Percentiles rank a stretch among this genome's conserved stretches.
Conservation (phyloP, 2,329 filamentous ascomycete genomes). For the Pseudopyricularia cyperi region DNA sequence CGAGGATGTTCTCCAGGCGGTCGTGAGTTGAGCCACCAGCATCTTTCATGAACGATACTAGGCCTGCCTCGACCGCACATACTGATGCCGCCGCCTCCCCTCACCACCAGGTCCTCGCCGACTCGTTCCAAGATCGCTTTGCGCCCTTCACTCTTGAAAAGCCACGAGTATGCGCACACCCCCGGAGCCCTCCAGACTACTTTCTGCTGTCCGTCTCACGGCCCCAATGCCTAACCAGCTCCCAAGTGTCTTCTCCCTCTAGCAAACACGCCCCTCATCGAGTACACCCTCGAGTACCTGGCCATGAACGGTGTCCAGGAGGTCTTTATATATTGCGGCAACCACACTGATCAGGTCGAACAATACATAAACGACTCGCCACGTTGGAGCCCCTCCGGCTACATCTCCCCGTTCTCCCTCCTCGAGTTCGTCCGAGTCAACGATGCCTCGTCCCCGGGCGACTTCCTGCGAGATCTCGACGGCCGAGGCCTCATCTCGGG, state of each 20-base stretch:
- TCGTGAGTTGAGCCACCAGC: slow-evolving; percentile 27
- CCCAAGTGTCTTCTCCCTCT: slow-evolving; percentile 77
- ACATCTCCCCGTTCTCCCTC: slow-evolving; percentile 55
- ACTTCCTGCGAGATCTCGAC: slow-evolving; percentile 90
- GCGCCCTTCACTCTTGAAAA: slow-evolving; percentile 78
- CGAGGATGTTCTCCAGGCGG: slow-evolving; percentile 45
- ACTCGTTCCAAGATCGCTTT: slow-evolving; percentile 90
- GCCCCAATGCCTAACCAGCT: slow-evolving; percentile 6
- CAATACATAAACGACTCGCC: slow-evolving; percentile 68
- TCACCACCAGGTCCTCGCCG: slow-evolving; percentile 60
- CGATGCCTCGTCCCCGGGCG: slow-evolving; percentile 75
- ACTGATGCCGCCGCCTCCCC: slow-evolving; percentile 8
- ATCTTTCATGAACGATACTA: slow-evolving; percentile 5
- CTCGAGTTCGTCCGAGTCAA: slow-evolving; percentile 76
- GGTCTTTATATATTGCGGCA: slow-evolving; percentile 82
- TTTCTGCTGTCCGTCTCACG: slow-evolving; percentile 1
- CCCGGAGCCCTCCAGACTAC: neutral
- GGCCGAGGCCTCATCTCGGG: slow-evolving; percentile 71
- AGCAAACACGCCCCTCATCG: slow-evolving; percentile 87
- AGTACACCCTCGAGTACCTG: slow-evolving; percentile 94
- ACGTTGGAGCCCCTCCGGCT: slow-evolving; percentile 48
- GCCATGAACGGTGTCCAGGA: slow-evolving; percentile 92
- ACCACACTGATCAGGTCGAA: slow-evolving; percentile 78
- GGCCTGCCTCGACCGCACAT: neutral
- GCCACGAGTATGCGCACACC: slow-evolving; percentile 53